Evolutionary conservation across 192 early-diverging fungal species (phyloP), one percentile per base, ranked within the genome.

Genomic region (Gigaspora rosea): DNA sequence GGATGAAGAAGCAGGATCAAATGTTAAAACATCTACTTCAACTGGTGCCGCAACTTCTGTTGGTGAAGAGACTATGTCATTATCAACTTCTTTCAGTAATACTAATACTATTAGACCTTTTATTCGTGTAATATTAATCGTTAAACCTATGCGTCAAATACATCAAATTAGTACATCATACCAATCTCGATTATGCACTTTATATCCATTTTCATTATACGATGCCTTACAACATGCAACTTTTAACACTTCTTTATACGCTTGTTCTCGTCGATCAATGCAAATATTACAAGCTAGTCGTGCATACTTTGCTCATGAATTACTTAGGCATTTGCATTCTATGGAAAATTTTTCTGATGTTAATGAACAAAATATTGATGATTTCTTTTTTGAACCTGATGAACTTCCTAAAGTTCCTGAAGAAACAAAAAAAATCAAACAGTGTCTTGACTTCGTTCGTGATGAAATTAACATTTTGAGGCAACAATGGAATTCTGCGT

Each of bases 211-310:
- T 57, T 16, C 56, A 20, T 57, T 76, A 65, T 76, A 59, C 46
- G 75, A 76, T 47, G 75, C 75, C 0, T 48, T 76, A 36, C 75
- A 76, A 67, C 75, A 76, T 36, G 75, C 75, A 18, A 76, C 75
- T 3, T 76, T 76, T 67, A 76, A 76, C 35, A 41, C 75, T 54
- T 76, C 54, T 12, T 63, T 76, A 47, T 76, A 76, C 36, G 63
- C 75, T 41, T 56, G 50, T 66, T 76, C 75, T 67, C 75, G 75
- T 56, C 75, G 75, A 20, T n/a, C 75, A 22, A 76, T 76, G 75
- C 75, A 76, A 67, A 76, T 76, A 50, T 49, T 76, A 22, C 75
- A 76, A 76, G 75, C 64, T 15, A 54, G 49, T 56, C 47, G 49
- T 32, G 9, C 49, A 11, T 68, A 76, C 47, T 76, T 76, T 50